phyloP scores from a whole-genome alignment of 2,329 filamentous ascomycete species.

The Arthrobotrys conoides region DNA sequence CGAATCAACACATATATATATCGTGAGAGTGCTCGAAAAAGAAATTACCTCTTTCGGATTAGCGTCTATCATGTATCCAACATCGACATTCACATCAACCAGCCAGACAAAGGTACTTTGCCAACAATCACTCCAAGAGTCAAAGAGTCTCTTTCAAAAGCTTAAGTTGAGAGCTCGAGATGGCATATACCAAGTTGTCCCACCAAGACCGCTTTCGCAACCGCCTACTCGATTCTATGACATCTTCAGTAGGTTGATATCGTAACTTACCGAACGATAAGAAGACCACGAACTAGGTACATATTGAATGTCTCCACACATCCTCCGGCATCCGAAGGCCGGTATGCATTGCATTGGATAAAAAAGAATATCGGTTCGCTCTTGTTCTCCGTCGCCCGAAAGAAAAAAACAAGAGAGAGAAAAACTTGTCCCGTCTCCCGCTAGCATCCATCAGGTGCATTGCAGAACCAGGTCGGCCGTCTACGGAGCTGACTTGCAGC shows the following conservation, averaged over 20 bases:
- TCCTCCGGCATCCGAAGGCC: slow-evolving; percentile 42
- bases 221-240: slow-evolving; percentile 18
- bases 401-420: too few species aligned
- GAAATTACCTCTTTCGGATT: background rate
- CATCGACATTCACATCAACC: too few species aligned
- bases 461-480: slow-evolving; percentile 3
- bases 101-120: background rate
- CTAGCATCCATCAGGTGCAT: slow-evolving; percentile 13
- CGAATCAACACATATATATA: slow-evolving; percentile 1
- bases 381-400: slow-evolving; percentile 20
- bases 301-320: slow-evolving; percentile 1
- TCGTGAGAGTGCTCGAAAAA: background rate
- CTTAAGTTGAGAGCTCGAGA: background rate
- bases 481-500: slow-evolving; percentile 17
- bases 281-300: background rate
- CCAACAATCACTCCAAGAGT: background rate
- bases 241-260: slow-evolving; percentile 16
- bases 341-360: slow-evolving; percentile 3
- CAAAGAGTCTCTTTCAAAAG: background rate
- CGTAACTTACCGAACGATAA: slow-evolving; percentile 33
- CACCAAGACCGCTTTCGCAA: background rate
- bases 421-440: slow-evolving; percentile 18
- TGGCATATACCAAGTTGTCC: slow-evolving; percentile 1
- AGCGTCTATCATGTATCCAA: background rate
- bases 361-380: slow-evolving; percentile 2